Conservation (phyloP, 768 basidiomycete species). For the Boletus rufocinnamomeus region DNA sequence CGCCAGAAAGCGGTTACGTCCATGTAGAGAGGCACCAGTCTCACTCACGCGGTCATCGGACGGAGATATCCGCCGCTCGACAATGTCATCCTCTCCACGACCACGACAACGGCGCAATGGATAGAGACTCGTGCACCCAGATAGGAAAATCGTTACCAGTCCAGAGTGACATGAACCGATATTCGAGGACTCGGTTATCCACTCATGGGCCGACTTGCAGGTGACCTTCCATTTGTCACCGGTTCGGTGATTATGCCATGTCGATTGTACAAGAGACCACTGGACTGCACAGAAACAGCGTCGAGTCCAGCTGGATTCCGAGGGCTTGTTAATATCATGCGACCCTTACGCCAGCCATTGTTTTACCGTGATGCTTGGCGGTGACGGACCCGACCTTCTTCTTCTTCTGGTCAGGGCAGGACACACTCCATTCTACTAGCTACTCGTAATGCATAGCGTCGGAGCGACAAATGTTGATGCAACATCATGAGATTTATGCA, state of each 20-base stretch:
- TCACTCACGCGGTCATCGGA: conserved; percentile 21
- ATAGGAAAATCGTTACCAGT: neutral
- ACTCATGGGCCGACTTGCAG: neutral
- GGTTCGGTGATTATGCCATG: neutral
- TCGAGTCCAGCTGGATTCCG: neutral
- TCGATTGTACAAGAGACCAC: neutral
- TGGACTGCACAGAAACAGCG: neutral
- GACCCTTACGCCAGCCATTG: too few relatives aligned
- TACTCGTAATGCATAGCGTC: too few relatives aligned
- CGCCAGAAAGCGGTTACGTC: neutral
- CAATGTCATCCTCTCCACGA: neutral
- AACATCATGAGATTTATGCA: too few relatives aligned
- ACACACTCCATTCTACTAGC: too few relatives aligned
- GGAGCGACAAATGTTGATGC: too few relatives aligned
- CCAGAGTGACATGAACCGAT: neutral
- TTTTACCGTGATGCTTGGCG: too few relatives aligned
- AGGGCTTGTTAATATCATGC: neutral
- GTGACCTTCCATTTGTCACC: neutral
- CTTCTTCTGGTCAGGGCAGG: too few relatives aligned
- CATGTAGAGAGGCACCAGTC: neutral
- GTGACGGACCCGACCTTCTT: too few relatives aligned
- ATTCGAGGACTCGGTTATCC: neutral
- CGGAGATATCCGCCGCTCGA: conserved; percentile 3
- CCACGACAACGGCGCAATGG: neutral
- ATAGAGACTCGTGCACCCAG: neutral